phyloP scores from a whole-genome alignment of 176 grass and related monocot genomes.

The Bothriochloa decipiens region DNA sequence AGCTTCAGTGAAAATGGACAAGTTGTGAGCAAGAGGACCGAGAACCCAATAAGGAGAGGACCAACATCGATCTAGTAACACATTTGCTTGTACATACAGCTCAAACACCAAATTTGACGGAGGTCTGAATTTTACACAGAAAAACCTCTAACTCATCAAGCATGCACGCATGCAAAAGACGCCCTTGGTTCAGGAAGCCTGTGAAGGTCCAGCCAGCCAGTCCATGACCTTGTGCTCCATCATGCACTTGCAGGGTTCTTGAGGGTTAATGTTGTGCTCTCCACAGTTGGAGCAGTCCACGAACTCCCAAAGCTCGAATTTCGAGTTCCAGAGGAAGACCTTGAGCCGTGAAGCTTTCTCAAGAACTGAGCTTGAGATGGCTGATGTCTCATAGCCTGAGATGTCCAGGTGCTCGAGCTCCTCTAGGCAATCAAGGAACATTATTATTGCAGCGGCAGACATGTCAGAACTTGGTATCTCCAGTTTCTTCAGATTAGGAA shows the following conservation, averaged over 20 bases:
- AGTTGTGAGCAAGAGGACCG: conserved; percentile 61
- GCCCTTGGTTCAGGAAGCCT: conserved; percentile 3
- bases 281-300: conserved; percentile 52
- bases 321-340: conserved; percentile 65
- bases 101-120: background rate
- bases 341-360: conserved; percentile 61
- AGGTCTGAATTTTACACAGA: background rate
- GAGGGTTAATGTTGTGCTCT: conserved; percentile 41
- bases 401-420: conserved; percentile 70
- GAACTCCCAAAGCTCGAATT: conserved; percentile 69
- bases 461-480: conserved; percentile 63
- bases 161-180: background rate
- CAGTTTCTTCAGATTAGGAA: conserved; percentile 61
- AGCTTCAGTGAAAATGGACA: conserved; percentile 62
- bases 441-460: conserved; percentile 45
- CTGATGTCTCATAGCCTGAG: conserved; percentile 64
- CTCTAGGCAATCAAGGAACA: conserved; percentile 62
- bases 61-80: conserved; percentile 38
- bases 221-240: conserved; percentile 61
- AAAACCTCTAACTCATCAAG: background rate
- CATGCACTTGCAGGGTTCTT: conserved; percentile 52
- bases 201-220: conserved; percentile 56
- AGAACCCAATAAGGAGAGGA: conserved; percentile 79
- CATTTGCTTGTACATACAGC: too few relatives aligned
- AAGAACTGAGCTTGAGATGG: conserved; percentile 51